Percentiles rank a stretch among this genome's conserved stretches.
phyloP scores from a whole-genome alignment of 176 grass and related monocot genomes.

The Aegilops sharonensis region DNA sequence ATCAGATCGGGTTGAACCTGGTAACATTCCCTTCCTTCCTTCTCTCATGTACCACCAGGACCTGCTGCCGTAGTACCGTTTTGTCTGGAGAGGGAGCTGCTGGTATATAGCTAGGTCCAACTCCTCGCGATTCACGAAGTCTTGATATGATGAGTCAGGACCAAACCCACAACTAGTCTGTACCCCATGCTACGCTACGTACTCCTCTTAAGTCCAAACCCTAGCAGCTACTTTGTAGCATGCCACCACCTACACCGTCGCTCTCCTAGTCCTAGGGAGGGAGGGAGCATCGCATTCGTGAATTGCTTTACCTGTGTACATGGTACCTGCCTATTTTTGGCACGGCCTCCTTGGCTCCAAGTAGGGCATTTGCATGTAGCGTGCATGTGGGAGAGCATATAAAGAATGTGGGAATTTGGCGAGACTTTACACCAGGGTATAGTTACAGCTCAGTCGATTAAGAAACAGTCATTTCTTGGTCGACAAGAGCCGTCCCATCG shows the following conservation, averaged over 20 bases:
- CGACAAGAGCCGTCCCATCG: not conserved
- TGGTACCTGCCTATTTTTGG: not conserved
- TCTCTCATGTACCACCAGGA: not conserved
- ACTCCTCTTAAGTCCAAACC: slow-evolving; percentile 5
- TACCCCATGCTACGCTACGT: slow-evolving; percentile 10
- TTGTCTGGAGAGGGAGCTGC: not conserved
- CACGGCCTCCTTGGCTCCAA: not conserved
- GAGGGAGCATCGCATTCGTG: not conserved
- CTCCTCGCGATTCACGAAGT: not conserved
- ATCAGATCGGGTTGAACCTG: not conserved
- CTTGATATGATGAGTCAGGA: not conserved
- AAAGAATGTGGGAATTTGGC: not conserved
- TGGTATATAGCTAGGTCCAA: not conserved
- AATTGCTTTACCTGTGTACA: not conserved
- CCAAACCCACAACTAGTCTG: not conserved
- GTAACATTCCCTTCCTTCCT: not conserved
- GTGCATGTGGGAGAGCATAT: not conserved
- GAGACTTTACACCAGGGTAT: not conserved
- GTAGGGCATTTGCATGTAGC: not conserved
- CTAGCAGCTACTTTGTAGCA: slow-evolving; percentile 5
- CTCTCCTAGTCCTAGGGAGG: slow-evolving; percentile 8
- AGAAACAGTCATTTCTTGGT: not conserved
- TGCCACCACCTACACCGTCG: slow-evolving; percentile 21
- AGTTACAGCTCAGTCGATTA: no score
- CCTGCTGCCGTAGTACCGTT: not conserved